Evolutionary conservation across 306 rosid species (phyloP), one percentile per base, ranked within the genome.

Genomic region (Mimosa pudica): DNA sequence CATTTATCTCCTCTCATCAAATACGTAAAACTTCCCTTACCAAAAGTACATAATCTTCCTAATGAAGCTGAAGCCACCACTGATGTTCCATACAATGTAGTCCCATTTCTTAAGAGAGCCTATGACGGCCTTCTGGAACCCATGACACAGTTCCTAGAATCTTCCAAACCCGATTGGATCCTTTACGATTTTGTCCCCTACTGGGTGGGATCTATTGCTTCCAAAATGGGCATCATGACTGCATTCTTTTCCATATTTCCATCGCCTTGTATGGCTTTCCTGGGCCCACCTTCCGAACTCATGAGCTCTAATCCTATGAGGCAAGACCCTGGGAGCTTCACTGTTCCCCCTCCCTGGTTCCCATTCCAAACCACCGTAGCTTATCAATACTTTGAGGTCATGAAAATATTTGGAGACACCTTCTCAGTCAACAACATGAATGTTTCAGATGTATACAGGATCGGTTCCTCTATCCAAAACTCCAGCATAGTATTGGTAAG

Each of bases 191-290:
- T 63, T 4, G 44, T 10, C 35, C 48, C 71, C 48, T 66, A 66
- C 45, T 66, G 71, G 71, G 32, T 66, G 0, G 71, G 71, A 66
- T 16, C 47, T 48, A 38, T 66, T 3, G 71, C 71, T 41, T 38
- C 48, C 49, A 41, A 38, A 16, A 47, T 66, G 1, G 71, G 71
- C 24, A 13, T 89, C 48, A 77, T 32, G 7, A 52, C 24, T 1
- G 86, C 78, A 11, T 84, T 78, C 54, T 84, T 71, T 77, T 49
- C 78, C 20, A 84, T 83, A 1, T 65, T 63, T 30, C 70, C 54
- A 2, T 77, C 83, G 0, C 10, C 80, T 0, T 0, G 0, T 54
- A 6, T 86, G 10, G 18, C 20, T 0, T 80, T 48, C 16, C 0
- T 75, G 2, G 88, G 87, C 4, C 51, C 83, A 1, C 54, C 82